These are phyloP conservation scores for Mrakia frigida DNA, from an alignment of 768 basidiomycete species.

Conservation along the genomic window DNA sequence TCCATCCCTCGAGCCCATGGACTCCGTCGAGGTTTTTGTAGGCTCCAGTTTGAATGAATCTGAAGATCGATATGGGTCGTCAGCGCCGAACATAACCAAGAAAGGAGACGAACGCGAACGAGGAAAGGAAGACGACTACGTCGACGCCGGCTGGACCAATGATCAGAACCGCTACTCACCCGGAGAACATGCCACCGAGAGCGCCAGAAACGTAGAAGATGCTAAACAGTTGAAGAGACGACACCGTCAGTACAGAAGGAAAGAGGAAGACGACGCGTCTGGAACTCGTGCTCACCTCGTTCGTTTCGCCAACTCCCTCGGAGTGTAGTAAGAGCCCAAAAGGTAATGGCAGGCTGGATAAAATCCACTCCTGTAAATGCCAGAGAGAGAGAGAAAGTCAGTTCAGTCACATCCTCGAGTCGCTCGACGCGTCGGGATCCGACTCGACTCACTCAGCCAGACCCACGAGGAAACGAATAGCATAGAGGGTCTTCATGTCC, in stretches of 20 bases:
- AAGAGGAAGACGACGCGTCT: background rate
- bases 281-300: constrained; percentile 37
- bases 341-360: constrained; percentile 42
- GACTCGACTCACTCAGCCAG: constrained; percentile 37
- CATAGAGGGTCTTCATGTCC: constrained; percentile 37
- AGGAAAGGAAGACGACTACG: too few species aligned
- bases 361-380: constrained; percentile 32
- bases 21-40: constrained; percentile 47
- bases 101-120: background rate
- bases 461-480: constrained; percentile 41
- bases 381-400: background rate
- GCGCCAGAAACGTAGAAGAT: constrained; percentile 65
- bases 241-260: background rate
- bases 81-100: background rate
- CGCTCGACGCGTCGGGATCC: background rate
- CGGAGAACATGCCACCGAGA: constrained; percentile 61
- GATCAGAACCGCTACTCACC: background rate
- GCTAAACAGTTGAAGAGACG: constrained; percentile 45
- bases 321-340: constrained; percentile 41
- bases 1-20: constrained; percentile 27
- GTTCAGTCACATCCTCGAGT: background rate
- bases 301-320: constrained; percentile 39
- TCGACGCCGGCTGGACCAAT: too few species aligned
- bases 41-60: constrained; percentile 60
- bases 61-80: constrained; percentile 34